Conservation (phyloP, 2,329 filamentous ascomycete species). For the Pseudogymnoascus sp. region DNA sequence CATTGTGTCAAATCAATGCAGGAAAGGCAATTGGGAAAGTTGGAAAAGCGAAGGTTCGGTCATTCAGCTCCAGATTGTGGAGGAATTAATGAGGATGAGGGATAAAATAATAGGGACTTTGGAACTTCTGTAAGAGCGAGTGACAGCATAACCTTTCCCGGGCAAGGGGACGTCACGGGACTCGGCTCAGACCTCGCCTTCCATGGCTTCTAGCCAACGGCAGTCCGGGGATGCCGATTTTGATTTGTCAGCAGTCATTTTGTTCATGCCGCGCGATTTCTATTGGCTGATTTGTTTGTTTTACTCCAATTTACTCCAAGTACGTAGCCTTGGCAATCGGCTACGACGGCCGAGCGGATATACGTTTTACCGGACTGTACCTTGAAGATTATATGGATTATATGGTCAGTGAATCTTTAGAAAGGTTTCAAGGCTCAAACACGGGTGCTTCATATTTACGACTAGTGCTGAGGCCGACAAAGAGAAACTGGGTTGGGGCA, state of each 20-base stretch:
- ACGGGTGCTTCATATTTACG: conserved; percentile 4
- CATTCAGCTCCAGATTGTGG: conserved; percentile 8
- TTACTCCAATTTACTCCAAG: conserved; percentile 9
- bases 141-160: conserved; percentile 1
- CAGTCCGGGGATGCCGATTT: background rate
- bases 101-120: conserved; percentile 7
- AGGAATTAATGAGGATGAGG: conserved; percentile 1
- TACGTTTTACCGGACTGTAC: background rate
- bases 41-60: conserved; percentile 9
- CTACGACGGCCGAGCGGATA: conserved; percentile 1
- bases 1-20: conserved; percentile 50
- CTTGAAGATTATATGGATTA: conserved; percentile 9
- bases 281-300: background rate
- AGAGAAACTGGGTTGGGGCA: background rate
- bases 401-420: background rate
- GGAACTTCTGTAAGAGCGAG: background rate
- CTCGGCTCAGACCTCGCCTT: conserved; percentile 1
- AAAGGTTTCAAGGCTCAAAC: conserved; percentile 3
- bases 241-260: conserved; percentile 3
- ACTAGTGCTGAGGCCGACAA: background rate
- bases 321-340: conserved; percentile 8
- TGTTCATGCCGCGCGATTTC: background rate
- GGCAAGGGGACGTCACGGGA: conserved; percentile 6
- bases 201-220: background rate
- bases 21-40: conserved; percentile 15